A percentile compares a stretch with the other conserved stretches of the same genome.
These are phyloP conservation scores for Hymenochaete sp. DNA, from an alignment of 1,284 basidiomycete genomes.

Conservation along the genomic window DNA sequence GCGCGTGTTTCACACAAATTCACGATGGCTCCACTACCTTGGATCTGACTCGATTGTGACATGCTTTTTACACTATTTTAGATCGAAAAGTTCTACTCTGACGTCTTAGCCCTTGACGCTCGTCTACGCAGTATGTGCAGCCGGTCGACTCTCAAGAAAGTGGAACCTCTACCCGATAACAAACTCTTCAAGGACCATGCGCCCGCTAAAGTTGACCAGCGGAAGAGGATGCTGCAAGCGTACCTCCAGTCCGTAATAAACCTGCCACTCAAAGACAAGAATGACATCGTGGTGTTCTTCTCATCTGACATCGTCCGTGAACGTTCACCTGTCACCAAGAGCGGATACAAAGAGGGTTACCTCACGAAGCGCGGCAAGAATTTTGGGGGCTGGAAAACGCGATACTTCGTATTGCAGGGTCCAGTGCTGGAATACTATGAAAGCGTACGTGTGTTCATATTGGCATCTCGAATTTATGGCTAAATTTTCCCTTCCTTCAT, in stretches of 20 bases:
- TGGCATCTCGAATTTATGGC: slow-evolving; percentile 14
- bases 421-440: slow-evolving; percentile 91
- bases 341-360: slow-evolving; percentile 91
- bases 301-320: slow-evolving; percentile 81
- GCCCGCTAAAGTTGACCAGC: slow-evolving; percentile 90
- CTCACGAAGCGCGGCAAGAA: slow-evolving; percentile 95
- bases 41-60: neutral
- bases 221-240: slow-evolving; percentile 81
- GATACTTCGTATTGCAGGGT: slow-evolving; percentile 88
- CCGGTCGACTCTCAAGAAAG: slow-evolving; percentile 67
- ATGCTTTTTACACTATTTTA: slow-evolving; percentile 6
- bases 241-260: slow-evolving; percentile 84
- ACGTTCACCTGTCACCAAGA: slow-evolving; percentile 65
- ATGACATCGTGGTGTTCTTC: slow-evolving; percentile 88
- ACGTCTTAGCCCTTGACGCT: slow-evolving; percentile 77
- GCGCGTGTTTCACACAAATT: slow-evolving; percentile 34
- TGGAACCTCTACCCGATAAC: slow-evolving; percentile 80
- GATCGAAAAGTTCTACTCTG: slow-evolving; percentile 83
- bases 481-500: slow-evolving; percentile 6
- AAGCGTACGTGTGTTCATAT: slow-evolving; percentile 60
- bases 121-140: slow-evolving; percentile 47
- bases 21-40: too few species aligned
- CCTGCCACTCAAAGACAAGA: slow-evolving; percentile 79
- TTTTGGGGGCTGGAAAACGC: slow-evolving; percentile 93
- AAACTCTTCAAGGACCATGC: slow-evolving; percentile 95